Conservation (phyloP, 1,284 basidiomycete genomes). For the Acaromyces ingoldii region DNA sequence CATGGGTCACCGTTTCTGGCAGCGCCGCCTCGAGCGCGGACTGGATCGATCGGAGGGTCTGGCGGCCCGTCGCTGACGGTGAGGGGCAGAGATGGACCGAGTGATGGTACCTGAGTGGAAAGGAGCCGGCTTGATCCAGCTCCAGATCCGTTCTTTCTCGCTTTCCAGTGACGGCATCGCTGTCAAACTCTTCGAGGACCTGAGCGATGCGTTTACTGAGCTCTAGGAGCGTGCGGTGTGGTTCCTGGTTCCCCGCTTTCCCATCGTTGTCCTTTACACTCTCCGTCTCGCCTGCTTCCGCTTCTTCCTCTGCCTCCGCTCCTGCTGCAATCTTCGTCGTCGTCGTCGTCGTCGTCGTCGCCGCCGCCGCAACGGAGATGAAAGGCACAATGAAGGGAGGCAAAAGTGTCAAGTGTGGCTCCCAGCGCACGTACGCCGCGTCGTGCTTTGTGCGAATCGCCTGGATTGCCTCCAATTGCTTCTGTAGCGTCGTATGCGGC, state of each 20-base stretch:
- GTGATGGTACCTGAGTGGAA: no score
- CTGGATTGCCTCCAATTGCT: not conserved
- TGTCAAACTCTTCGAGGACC: no score
- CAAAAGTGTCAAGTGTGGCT: slow-evolving; percentile 1
- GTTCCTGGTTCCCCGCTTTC: not conserved
- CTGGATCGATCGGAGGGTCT: not conserved
- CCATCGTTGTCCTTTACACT: not conserved
- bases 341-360: no score
- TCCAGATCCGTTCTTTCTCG: no score
- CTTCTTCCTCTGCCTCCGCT: not conserved
- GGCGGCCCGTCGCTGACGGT: no score
- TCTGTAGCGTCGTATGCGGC: no score
- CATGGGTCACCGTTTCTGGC: not conserved
- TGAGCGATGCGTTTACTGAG: not conserved
- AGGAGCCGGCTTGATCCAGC: no score
- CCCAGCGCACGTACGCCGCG: not conserved
- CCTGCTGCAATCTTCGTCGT: no score
- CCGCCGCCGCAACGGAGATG: not conserved
- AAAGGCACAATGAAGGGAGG: not conserved
- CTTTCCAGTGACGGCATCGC: no score
- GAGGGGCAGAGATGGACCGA: no score
- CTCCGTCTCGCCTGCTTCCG: not conserved
- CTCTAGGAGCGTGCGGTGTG: not conserved
- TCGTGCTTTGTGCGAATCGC: not conserved
- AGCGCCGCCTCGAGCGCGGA: not conserved